phyloP scores from a whole-genome alignment of 1,284 basidiomycete genomes.

The Mycosarcoma mackinlayi region DNA sequence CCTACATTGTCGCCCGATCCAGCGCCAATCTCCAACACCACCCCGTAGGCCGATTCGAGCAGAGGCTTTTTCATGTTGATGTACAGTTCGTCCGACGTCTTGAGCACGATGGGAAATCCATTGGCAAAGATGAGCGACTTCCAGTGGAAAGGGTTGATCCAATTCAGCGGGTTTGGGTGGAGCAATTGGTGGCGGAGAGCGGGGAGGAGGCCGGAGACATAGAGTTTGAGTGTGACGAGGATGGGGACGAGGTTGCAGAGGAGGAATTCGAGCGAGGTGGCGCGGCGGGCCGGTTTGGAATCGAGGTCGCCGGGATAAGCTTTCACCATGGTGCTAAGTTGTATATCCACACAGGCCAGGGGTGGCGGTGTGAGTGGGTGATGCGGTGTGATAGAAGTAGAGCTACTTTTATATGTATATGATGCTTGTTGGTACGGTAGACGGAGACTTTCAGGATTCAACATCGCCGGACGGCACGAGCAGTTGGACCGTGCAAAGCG shows the following conservation, averaged over 20 bases:
- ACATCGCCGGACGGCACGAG: too few species aligned
- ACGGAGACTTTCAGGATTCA: too few species aligned
- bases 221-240: slow-evolving; percentile 26
- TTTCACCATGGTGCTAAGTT: slow-evolving; percentile 10
- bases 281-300: slow-evolving; percentile 25
- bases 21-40: slow-evolving; percentile 55
- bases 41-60: slow-evolving; percentile 38
- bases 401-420: too few species aligned
- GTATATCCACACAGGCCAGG: too few species aligned
- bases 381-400: too few species aligned
- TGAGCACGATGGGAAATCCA: slow-evolving; percentile 33
- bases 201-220: slow-evolving; percentile 26
- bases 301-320: slow-evolving; percentile 22
- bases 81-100: slow-evolving; percentile 19
- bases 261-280: slow-evolving; percentile 21
- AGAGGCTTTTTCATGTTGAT: slow-evolving; percentile 31
- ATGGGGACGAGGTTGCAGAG: slow-evolving; percentile 14
- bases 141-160: slow-evolving; percentile 47
- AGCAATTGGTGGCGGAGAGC: slow-evolving; percentile 35
- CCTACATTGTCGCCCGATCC: slow-evolving; percentile 44
- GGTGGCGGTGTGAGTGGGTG: neutral
- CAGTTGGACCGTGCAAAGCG: too few species aligned
- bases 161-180: slow-evolving; percentile 23
- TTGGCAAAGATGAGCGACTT: slow-evolving; percentile 34
- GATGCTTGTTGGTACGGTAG: too few species aligned